Evolutionary conservation across 768 basidiomycete species (phyloP).

Genomic region (Kwoniella pini): DNA sequence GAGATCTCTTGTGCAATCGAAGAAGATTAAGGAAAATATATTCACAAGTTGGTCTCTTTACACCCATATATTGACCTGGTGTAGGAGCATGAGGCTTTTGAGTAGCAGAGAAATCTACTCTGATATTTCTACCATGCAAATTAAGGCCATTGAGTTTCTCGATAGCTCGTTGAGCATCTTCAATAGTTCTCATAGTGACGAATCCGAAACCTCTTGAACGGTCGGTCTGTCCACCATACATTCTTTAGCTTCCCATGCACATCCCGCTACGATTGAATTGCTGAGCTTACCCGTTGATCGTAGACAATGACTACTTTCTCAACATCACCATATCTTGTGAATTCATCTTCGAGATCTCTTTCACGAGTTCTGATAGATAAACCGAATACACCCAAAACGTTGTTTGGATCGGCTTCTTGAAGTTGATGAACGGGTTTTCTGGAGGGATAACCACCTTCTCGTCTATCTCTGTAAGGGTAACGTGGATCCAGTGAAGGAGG

Average conservation of each 20-base stretch:
- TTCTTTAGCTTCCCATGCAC: background rate
- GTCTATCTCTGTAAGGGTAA: background rate
- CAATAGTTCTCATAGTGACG: constrained; percentile 85
- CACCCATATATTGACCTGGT: constrained; percentile 97
- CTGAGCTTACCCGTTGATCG: constrained; percentile 79
- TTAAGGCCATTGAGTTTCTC: constrained; percentile 89
- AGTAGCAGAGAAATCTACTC: constrained; percentile 95
- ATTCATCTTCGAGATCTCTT: constrained; percentile 91
- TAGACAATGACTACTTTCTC: constrained; percentile 97
- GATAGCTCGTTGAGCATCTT: constrained; percentile 85
- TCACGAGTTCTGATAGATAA: constrained; percentile 92
- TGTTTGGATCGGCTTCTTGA: constrained; percentile 62
- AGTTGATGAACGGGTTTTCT: background rate
- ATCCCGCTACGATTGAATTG: background rate
- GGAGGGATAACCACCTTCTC: constrained; percentile 1
- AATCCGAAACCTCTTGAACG: constrained; percentile 98
- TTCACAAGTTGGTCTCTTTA: constrained; percentile 53
- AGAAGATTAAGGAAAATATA: constrained; percentile 3
- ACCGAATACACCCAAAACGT: constrained; percentile 96
- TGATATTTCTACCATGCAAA: constrained; percentile 90
- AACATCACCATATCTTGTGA: constrained; percentile 80
- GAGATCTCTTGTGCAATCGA: background rate
- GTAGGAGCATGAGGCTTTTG: constrained; percentile 92
- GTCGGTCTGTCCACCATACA: constrained; percentile 63
- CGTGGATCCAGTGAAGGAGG: background rate